Evolutionary conservation across 1,284 basidiomycete genomes (phyloP).

Genomic region (Apiotrichum brassicae): DNA sequence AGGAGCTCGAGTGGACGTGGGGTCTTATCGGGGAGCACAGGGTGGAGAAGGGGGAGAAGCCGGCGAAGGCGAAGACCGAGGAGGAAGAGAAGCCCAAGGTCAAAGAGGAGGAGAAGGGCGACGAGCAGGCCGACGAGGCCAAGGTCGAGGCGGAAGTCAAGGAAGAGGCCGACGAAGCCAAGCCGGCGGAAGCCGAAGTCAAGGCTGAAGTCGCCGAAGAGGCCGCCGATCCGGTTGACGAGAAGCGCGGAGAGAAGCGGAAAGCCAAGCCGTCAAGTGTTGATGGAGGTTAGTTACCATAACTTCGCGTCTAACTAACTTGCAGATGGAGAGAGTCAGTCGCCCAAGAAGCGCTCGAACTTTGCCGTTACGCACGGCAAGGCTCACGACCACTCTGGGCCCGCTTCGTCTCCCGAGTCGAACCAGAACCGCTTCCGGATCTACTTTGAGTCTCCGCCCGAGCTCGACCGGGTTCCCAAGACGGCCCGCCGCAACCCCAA

Average conservation of each 20-base stretch:
- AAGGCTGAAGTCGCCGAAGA: slow-evolving; percentile 13
- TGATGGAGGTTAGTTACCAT: slow-evolving; percentile 35
- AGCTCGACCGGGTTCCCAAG: slow-evolving; percentile 42
- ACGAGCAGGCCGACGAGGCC: slow-evolving; percentile 7
- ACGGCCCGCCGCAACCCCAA: slow-evolving; percentile 42
- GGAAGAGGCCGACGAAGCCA: slow-evolving; percentile 5
- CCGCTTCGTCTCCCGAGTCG: slow-evolving; percentile 24
- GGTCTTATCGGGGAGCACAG: slow-evolving; percentile 32
- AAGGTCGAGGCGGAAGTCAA: slow-evolving; percentile 15
- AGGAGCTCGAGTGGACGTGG: slow-evolving; percentile 49
- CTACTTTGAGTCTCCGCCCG: slow-evolving; percentile 48
- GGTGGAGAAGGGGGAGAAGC: slow-evolving; percentile 17
- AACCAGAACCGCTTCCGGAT: slow-evolving; percentile 47
- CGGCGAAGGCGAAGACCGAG: slow-evolving; percentile 13
- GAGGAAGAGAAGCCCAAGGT: slow-evolving; percentile 51
- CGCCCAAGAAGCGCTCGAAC: slow-evolving; percentile 38
- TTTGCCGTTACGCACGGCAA: slow-evolving; percentile 41
- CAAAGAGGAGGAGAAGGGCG: slow-evolving; percentile 24
- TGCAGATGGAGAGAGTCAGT: slow-evolving; percentile 15
- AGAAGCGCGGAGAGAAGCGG: slow-evolving; percentile 41
- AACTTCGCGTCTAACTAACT: not conserved
- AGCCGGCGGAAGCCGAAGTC: slow-evolving; percentile 2
- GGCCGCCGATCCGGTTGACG: slow-evolving; percentile 15
- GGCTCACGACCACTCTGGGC: slow-evolving; percentile 17
- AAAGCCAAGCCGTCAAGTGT: slow-evolving; percentile 42